phyloP scores from a whole-genome alignment of 768 basidiomycete genomes.

The Psilocybe cubensis region DNA sequence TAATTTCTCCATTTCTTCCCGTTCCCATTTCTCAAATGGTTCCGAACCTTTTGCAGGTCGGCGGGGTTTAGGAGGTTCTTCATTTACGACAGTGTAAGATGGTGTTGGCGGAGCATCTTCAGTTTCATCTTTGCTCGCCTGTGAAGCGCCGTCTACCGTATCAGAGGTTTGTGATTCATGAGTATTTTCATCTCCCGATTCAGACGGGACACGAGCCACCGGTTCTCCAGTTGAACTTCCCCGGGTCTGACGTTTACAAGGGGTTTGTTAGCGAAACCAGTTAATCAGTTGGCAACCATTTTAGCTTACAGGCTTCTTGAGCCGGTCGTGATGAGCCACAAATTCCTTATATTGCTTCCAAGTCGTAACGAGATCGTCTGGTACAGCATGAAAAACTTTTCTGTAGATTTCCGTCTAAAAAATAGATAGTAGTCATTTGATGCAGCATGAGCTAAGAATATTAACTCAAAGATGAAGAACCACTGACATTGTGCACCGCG shows the following conservation, averaged over 20 bases:
- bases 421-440: slow-evolving; percentile 10
- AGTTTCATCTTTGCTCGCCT: slow-evolving; percentile 34
- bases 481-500: slow-evolving; percentile 85
- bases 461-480: slow-evolving; percentile 6
- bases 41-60: slow-evolving; percentile 56
- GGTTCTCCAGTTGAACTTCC: slow-evolving; percentile 44
- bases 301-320: slow-evolving; percentile 64
- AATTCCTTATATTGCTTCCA: slow-evolving; percentile 97
- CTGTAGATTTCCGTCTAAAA: slow-evolving; percentile 91
- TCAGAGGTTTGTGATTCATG: slow-evolving; percentile 29
- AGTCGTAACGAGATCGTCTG: slow-evolving; percentile 90
- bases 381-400: slow-evolving; percentile 92
- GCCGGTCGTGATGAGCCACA: slow-evolving; percentile 70
- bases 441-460: slow-evolving; percentile 18
- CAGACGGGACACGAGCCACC: slow-evolving; percentile 60
- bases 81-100: slow-evolving; percentile 14
- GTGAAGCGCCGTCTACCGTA: slow-evolving; percentile 29
- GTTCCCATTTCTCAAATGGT: slow-evolving; percentile 81
- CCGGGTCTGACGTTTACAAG: slow-evolving; percentile 39
- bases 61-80: slow-evolving; percentile 33
- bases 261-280: slow-evolving; percentile 13
- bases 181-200: slow-evolving; percentile 47
- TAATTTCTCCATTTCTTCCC: slow-evolving; percentile 88
- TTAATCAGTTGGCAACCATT: not conserved
- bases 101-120: slow-evolving; percentile 31